phyloP scores from a whole-genome alignment of 352 stramenopile genomes.

The Phytophthora pini region DNA sequence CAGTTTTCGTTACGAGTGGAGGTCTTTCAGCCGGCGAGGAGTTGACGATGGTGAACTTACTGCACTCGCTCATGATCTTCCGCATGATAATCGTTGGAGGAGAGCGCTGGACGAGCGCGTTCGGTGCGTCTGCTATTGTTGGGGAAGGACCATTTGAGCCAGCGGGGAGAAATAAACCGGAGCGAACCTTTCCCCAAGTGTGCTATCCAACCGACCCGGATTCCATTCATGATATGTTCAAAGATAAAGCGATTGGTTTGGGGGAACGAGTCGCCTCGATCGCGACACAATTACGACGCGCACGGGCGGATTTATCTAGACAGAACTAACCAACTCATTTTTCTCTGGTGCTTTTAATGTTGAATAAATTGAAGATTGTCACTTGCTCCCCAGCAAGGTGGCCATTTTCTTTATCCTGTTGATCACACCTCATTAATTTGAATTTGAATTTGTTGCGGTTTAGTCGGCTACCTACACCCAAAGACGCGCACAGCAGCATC shows the following conservation, averaged over 20 bases:
- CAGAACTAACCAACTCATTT: slow-evolving; percentile 16
- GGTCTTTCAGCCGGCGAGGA: slow-evolving; percentile 86
- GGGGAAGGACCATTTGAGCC: slow-evolving; percentile 75
- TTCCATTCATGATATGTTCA: slow-evolving; percentile 77
- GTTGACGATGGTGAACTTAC: slow-evolving; percentile 85
- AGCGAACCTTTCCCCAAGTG: slow-evolving; percentile 47
- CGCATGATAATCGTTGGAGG: slow-evolving; percentile 87
- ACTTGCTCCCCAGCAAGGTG: slow-evolving; percentile 10
- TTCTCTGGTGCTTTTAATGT: slow-evolving; percentile 4
- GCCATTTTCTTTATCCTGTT: neutral
- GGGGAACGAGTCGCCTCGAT: slow-evolving; percentile 71
- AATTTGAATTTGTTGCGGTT: slow-evolving; percentile 38
- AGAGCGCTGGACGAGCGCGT: slow-evolving; percentile 86
- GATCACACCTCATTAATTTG: slow-evolving; percentile 42
- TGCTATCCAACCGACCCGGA: slow-evolving; percentile 69
- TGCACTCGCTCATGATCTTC: slow-evolving; percentile 91
- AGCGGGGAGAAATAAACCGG: slow-evolving; percentile 7
- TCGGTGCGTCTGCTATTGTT: slow-evolving; percentile 84
- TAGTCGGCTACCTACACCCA: too few relatives aligned
- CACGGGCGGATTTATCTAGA: slow-evolving; percentile 18
- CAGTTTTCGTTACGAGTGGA: slow-evolving; percentile 85
- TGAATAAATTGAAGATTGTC: slow-evolving; percentile 16
- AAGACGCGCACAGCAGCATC: too few relatives aligned
- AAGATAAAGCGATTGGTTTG: slow-evolving; percentile 81
- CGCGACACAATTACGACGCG: slow-evolving; percentile 38